Percentiles rank a stretch among this genome's conserved stretches.
phyloP scores from a whole-genome alignment of 2,329 filamentous ascomycete genomes.

The Aspergillus sp. region DNA sequence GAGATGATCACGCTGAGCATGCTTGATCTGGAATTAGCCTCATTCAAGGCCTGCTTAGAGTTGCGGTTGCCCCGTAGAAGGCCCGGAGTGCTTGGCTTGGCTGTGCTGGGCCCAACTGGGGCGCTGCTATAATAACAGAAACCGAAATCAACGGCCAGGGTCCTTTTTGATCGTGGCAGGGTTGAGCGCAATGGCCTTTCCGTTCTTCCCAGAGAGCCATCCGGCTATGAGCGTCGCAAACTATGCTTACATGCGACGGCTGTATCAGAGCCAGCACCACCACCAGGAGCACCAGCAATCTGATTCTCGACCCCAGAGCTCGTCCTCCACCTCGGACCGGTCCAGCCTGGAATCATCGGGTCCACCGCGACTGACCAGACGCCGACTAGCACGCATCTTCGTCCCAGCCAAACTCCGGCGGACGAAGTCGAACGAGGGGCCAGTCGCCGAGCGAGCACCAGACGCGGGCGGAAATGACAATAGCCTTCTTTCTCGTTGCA shows the following conservation, averaged over 20 bases:
- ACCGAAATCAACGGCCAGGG: no score
- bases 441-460: not conserved
- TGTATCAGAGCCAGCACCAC: not conserved
- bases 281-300: not conserved
- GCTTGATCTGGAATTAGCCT: not conserved
- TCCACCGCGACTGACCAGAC: not conserved
- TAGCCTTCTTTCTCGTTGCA: no score
- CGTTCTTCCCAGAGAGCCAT: conserved; percentile 8
- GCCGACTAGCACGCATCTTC: conserved; percentile 1
- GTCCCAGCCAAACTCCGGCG: conserved; percentile 2
- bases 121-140: no score
- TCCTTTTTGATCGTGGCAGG: not conserved
- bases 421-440: not conserved
- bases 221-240: conserved; percentile 6
- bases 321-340: not conserved
- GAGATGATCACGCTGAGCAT: no score
- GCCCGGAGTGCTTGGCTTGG: not conserved
- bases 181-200: not conserved
- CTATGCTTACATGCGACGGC: conserved; percentile 10
- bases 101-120: no score
- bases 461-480: not conserved
- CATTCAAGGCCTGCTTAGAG: not conserved
- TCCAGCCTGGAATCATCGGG: no score
- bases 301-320: not conserved
- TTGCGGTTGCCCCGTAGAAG: conserved; percentile 3